A percentile compares a stretch with the other conserved stretches of the same genome.
These are phyloP conservation scores for Nepenthes gracilis DNA, from an alignment of 148 eudicot genomes.

Conservation along the genomic window DNA sequence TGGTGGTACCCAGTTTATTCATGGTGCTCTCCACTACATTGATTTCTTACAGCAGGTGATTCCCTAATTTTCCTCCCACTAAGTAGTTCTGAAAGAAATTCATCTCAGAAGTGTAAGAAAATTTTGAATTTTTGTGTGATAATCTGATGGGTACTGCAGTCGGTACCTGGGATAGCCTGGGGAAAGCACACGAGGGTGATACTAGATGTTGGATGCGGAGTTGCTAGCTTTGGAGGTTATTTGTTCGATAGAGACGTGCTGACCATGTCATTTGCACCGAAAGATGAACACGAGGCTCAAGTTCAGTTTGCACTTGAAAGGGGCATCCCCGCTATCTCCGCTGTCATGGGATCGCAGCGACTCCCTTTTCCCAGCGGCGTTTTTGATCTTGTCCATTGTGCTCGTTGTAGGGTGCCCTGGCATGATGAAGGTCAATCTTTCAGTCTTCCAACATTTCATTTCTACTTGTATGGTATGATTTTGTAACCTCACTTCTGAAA, in stretches of 20 bases:
- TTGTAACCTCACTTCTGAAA: no score
- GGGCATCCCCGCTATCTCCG: slow-evolving; percentile 89
- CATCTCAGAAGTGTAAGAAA: no score
- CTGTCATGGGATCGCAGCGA: slow-evolving; percentile 75
- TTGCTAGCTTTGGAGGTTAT: slow-evolving; percentile 84
- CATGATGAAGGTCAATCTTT: slow-evolving; percentile 47
- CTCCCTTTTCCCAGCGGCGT: slow-evolving; percentile 74
- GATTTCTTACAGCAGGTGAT: slow-evolving; percentile 60
- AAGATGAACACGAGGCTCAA: slow-evolving; percentile 88
- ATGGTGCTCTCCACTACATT: slow-evolving; percentile 74
- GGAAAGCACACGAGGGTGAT: slow-evolving; percentile 71
- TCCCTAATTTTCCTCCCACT: no score
- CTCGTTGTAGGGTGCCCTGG: slow-evolving; percentile 96
- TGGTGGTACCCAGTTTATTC: slow-evolving; percentile 85
- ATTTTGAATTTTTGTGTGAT: neutral
- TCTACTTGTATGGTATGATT: neutral
- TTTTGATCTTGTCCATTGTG: slow-evolving; percentile 75
- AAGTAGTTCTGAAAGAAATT: no score
- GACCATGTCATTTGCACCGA: slow-evolving; percentile 80
- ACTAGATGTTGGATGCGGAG: slow-evolving; percentile 84
- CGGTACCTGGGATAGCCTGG: slow-evolving; percentile 64
- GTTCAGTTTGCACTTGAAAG: slow-evolving; percentile 83
- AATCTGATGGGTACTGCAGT: slow-evolving; percentile 17
- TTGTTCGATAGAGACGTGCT: slow-evolving; percentile 76
- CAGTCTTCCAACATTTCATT: neutral